Evolutionary conservation across 371 early-diverging fungal species (phyloP).

Genomic region (Mycotypha africana): DNA sequence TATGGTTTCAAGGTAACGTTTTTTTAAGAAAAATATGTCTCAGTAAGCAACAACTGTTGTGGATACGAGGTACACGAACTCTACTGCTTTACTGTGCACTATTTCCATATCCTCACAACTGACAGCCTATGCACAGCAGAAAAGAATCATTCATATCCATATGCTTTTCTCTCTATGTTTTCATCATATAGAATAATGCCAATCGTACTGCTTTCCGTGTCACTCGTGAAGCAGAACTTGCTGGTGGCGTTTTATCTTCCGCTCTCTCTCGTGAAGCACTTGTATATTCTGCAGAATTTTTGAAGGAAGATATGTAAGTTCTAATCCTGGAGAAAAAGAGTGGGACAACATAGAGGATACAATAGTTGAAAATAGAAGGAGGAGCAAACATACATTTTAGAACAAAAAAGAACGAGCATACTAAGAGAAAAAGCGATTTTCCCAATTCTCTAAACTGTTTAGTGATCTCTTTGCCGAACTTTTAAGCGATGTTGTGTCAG

Average conservation of each 20-base stretch:
- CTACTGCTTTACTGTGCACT: no score
- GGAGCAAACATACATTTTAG: not conserved
- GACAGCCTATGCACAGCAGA: no score
- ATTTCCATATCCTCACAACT: no score
- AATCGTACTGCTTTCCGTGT: constrained; percentile 85
- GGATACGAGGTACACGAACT: no score
- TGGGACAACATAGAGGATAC: not conserved
- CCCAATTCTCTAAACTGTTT: no score
- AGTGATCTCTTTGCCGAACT: constrained; percentile 87
- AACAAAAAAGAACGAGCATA: not conserved
- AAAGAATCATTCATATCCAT: no score
- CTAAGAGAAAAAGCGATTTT: no score
- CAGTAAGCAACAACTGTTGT: not conserved
- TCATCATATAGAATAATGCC: constrained; percentile 55
- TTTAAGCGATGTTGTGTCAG: constrained; percentile 71
- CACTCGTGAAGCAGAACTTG: constrained; percentile 89
- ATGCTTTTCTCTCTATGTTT: not conserved
- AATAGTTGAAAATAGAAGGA: no score
- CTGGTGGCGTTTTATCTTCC: constrained; percentile 83
- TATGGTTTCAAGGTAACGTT: constrained; percentile 91
- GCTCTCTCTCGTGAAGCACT: constrained; percentile 80
- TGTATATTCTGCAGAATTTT: constrained; percentile 83
- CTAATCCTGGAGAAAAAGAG: not conserved
- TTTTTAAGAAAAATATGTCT: not conserved
- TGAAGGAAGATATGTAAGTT: constrained; percentile 87